Base-by-base conservation (phyloP, 1,284 basidiomycete species). In the Mrakiaceae sp. region DNA sequence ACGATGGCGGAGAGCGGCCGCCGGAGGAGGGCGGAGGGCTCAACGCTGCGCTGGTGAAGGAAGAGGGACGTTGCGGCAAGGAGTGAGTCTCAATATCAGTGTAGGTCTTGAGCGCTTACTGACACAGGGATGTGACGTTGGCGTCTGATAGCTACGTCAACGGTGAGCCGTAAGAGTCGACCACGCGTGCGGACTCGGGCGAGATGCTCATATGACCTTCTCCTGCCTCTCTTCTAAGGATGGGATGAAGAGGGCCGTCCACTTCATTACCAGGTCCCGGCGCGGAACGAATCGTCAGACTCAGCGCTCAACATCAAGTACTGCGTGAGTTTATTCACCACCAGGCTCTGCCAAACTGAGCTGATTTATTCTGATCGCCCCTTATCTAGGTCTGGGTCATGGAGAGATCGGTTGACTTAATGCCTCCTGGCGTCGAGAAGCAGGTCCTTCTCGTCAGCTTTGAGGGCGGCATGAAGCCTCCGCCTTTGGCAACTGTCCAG, bases 401-500 rank as follows among this genome's bases (percentile, higher is more conserved):
- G 51, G 65, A 66, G 53, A 62, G 62, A 55, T 54, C 49, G 8
- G 58, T 63, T 14, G 61, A 66, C 16, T 7, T 66, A 2, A 60
- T 60, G 61, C 65, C 65, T 2, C 57, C 65, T 10, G 65, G 65
- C 4, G 58, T 66, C 14, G 65, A 66, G 58, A 63, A 63, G 49
- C 65, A 66, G 65, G 62, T 66, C 27, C 58, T 66, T 2, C 65
- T 66, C 42, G 65, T 66, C 53, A 66, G 65, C 49, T 66, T 66
- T 16, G 57, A 61, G 4, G 65, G 65, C 4, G 65, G 61, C 10
- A 63, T 66, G 57, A 54, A 56, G 11, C 54, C 61, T 2, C 65
- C 65, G 5, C 57, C 65, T 0, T 39, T 66, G 16, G 44, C 50
- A 9, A 55, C 53, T 16, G 61, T 66, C 9, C 62, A 58, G n/a